These are phyloP conservation scores for Penicillium rolfsii DNA, from an alignment of 2,329 filamentous ascomycete species.

Conservation along the genomic window DNA sequence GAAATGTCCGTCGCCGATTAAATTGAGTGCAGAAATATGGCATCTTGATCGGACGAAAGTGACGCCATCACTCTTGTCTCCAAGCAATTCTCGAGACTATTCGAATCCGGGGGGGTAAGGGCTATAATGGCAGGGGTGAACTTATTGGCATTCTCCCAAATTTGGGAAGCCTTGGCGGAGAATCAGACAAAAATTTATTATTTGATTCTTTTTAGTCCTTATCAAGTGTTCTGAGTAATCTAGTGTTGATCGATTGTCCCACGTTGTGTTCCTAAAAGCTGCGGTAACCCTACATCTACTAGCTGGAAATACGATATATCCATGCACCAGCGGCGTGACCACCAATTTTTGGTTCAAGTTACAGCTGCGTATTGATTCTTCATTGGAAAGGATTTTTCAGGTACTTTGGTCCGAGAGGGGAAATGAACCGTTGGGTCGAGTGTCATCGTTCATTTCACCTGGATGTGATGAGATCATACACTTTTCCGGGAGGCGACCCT, in stretches of 20 bases:
- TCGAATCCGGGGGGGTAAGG: neutral
- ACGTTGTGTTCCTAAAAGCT: neutral
- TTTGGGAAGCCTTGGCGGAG: neutral
- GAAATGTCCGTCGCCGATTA: neutral
- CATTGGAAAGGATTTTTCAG: neutral
- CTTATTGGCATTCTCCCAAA: neutral
- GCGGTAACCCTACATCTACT: neutral
- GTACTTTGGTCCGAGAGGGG: neutral
- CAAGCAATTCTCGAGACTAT: neutral
- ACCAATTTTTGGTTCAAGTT: neutral
- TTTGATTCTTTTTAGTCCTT: neutral
- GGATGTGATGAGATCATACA: slow-evolving; percentile 9
- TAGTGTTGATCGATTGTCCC: neutral
- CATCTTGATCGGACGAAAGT: neutral
- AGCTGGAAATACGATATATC: neutral
- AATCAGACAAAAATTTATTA: neutral
- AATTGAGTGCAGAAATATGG: neutral
- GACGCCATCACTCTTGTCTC: neutral
- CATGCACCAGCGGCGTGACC: neutral
- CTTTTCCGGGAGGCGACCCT: neutral
- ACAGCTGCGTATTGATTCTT: neutral
- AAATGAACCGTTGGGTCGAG: neutral
- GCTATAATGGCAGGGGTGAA: neutral
- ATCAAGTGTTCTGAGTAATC: neutral
- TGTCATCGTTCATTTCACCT: neutral